These are phyloP conservation scores for Elongisporangium senticosum DNA, from an alignment of 352 stramenopile genomes.

Conservation along the genomic window DNA sequence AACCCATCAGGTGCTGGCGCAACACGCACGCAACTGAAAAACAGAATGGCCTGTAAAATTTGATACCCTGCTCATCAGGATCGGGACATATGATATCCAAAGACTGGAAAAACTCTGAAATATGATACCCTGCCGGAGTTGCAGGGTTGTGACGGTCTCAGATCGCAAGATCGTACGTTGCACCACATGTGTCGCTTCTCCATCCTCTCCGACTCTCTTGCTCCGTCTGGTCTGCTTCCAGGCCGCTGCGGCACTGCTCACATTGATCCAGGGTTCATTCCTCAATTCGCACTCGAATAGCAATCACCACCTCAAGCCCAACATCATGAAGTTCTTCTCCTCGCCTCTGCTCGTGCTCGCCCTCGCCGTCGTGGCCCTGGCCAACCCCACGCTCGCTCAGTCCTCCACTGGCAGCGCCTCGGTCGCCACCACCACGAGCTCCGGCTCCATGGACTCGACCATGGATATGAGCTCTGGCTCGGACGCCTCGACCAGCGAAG, in stretches of 20 bases:
- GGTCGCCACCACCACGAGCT: background rate
- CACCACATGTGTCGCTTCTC: too few species aligned
- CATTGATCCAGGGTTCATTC: conserved; percentile 9
- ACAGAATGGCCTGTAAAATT: too few species aligned
- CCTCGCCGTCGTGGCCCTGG: conserved; percentile 9
- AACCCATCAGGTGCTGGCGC: too few species aligned
- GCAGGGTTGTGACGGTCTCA: too few species aligned
- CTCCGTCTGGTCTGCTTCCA: background rate
- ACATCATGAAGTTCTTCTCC: conserved; percentile 28
- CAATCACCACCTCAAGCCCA: background rate
- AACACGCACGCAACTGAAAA: too few species aligned
- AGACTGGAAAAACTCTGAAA: too few species aligned
- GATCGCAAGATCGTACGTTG: conserved; percentile 12
- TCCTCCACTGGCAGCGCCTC: background rate
- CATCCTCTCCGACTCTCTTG: conserved; percentile 13
- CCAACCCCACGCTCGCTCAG: background rate
- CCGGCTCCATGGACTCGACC: background rate
- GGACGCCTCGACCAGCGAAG: background rate
- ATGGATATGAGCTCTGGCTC: background rate
- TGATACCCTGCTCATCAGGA: too few species aligned
- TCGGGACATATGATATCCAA: too few species aligned
- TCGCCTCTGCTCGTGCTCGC: conserved; percentile 20
- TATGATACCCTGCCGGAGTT: too few species aligned
- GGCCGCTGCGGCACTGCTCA: conserved; percentile 7
- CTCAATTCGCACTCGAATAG: conserved; percentile 12